Evolutionary conservation across 441 rosid genomes (phyloP), one percentile per base, ranked within the genome.

Genomic region (Gossypium schwendimanii): DNA sequence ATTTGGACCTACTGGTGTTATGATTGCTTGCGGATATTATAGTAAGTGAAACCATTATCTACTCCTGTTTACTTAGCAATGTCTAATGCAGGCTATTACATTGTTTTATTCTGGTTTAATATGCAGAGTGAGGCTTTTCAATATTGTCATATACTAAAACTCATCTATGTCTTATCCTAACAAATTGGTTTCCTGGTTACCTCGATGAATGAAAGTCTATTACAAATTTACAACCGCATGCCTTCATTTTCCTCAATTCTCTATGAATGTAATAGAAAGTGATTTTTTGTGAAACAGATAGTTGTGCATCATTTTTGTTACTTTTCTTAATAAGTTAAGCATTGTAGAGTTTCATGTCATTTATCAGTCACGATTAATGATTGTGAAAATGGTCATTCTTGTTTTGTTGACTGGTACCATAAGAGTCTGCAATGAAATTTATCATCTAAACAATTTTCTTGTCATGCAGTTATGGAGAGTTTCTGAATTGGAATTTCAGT

Each of bases 401-500:
- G 70, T 45, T 45, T 7, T 26, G 23, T 50, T n/a, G 39, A 47
- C 14, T 15, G 11, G 26, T 66, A 24, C 4, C 55, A 2, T 15
- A 20, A 12, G 70, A 4, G 15, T 26, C 44, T 67, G 50, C 24
- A 36, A 3, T 10, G n/a, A 39, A 71, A 52, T 45, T 67, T 68
- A 23, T 75, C 24, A 68, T 77, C 69, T 1, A 17, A 31, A 50
- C 12, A 59, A 17, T 6, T 69, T 76, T 67, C 58, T 50, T 76
- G 72, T 70, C 54, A 70, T 77, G 75, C 86, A 90, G 91, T 78
- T 88, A 47, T 88, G 89, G 96, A 87, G 96, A 79, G 75, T 85
- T 62, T 83, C 90, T 49, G 85, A 80, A 64, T 78, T 81, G 60
- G 78, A 81, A 57, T 90, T 90, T 81, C 87, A 79, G 75, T 76